A percentile compares a stretch with the other conserved stretches of the same genome.
Conservation (phyloP, 768 basidiomycete genomes). For the Serendipita sp. region DNA sequence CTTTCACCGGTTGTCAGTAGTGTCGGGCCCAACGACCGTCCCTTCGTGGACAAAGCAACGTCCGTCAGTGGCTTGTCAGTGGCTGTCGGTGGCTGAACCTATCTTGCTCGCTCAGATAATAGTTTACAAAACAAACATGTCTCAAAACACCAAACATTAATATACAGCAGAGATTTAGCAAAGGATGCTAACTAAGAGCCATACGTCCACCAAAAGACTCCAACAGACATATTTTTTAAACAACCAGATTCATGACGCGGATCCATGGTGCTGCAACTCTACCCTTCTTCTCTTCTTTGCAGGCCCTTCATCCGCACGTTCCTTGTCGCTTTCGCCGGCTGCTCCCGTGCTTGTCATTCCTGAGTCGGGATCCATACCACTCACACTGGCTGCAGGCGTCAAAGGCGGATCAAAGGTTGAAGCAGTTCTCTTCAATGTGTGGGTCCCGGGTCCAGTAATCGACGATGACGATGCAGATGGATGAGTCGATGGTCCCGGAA, state of each 20-base stretch:
- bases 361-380: constrained; percentile 16
- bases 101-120: too few species aligned
- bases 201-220: too few species aligned
- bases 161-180: too few species aligned
- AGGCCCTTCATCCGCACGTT: constrained; percentile 29
- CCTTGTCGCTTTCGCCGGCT: constrained; percentile 5
- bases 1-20: too few species aligned
- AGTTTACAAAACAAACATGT: too few species aligned
- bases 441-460: background rate
- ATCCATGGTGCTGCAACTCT: constrained; percentile 26
- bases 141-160: too few species aligned
- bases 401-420: background rate
- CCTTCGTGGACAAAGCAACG: too few species aligned
- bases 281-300: constrained; percentile 77
- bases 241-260: background rate
- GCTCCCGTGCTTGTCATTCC: constrained; percentile 11
- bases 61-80: too few species aligned
- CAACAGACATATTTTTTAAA: background rate
- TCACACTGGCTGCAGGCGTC: constrained; percentile 19
- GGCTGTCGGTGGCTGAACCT: too few species aligned
- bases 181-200: too few species aligned
- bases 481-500: background rate
- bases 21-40: too few species aligned
- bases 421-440: background rate
- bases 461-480: background rate